phyloP scores from a whole-genome alignment of 2,329 filamentous ascomycete species.

The Ceratocystis huliohia region DNA sequence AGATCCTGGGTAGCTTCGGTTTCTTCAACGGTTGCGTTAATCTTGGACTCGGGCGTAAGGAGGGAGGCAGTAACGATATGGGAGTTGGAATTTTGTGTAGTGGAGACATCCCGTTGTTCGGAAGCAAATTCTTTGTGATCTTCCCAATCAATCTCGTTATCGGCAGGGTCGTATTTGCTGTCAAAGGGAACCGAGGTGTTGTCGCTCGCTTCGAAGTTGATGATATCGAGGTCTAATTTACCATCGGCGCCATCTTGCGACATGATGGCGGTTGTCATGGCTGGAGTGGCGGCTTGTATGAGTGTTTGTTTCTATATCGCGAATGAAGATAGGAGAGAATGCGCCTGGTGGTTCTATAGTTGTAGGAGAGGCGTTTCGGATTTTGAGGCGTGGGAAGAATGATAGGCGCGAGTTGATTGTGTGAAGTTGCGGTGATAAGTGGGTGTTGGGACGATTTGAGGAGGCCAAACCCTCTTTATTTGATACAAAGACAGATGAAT shows the following conservation, averaged over 20 bases:
- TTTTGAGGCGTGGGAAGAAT: background rate
- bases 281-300: too few species aligned
- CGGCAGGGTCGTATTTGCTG: slow-evolving; percentile 1
- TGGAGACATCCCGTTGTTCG: background rate
- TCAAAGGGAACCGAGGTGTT: background rate
- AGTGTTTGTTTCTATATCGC: background rate
- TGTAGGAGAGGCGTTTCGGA: background rate
- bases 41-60: slow-evolving; percentile 3
- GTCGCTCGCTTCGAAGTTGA: slow-evolving; percentile 30
- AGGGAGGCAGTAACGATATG: background rate
- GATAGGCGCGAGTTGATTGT: background rate
- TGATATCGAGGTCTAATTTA: slow-evolving; percentile 28
- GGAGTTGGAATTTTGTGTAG: background rate
- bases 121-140: slow-evolving; percentile 8
- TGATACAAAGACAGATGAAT: background rate
- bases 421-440: background rate
- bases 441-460: background rate
- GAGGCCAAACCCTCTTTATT: background rate
- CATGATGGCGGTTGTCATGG: slow-evolving; percentile 21
- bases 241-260: slow-evolving; percentile 24
- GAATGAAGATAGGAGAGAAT: background rate
- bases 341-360: background rate
- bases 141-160: slow-evolving; percentile 21
- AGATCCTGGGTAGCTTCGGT: background rate
- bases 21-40: background rate